phyloP scores from a whole-genome alignment of 2,329 filamentous ascomycete species.

The Zasmidium cellare region DNA sequence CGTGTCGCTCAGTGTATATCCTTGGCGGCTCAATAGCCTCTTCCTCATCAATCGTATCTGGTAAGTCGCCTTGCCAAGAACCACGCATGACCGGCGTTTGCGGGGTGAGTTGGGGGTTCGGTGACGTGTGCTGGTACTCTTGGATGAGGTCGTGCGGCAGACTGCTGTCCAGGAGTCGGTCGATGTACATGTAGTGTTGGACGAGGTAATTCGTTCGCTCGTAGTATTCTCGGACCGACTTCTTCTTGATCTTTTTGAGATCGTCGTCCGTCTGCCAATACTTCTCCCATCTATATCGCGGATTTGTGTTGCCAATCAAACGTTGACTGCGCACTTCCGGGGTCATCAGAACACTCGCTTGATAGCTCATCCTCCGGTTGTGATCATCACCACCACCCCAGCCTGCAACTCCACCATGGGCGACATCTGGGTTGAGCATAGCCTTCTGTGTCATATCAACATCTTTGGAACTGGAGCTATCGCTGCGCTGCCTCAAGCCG shows the following conservation, averaged over 20 bases:
- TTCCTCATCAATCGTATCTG: slow-evolving; percentile 76
- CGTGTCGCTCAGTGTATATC: slow-evolving; percentile 23
- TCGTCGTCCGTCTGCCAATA: slow-evolving; percentile 84
- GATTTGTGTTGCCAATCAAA: slow-evolving; percentile 85
- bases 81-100: slow-evolving; percentile 10
- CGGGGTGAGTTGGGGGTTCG: slow-evolving; percentile 3
- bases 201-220: slow-evolving; percentile 85
- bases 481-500: slow-evolving; percentile 14
- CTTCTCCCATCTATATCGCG: slow-evolving; percentile 77
- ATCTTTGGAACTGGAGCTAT: slow-evolving; percentile 20
- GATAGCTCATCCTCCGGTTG: slow-evolving; percentile 43
- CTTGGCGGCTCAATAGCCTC: slow-evolving; percentile 18
- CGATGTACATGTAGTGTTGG: slow-evolving; percentile 91
- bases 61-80: slow-evolving; percentile 52
- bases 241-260: slow-evolving; percentile 68
- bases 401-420: slow-evolving; percentile 11
- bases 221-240: slow-evolving; percentile 79
- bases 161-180: slow-evolving; percentile 84
- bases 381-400: slow-evolving; percentile 36
- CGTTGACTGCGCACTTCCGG: slow-evolving; percentile 79
- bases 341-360: slow-evolving; percentile 46
- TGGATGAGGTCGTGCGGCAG: slow-evolving; percentile 90
- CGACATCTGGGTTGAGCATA: neutral
- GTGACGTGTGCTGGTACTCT: slow-evolving; percentile 70
- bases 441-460: slow-evolving; percentile 10